Base-by-base conservation (phyloP, 1,139 yeast genomes). In the Yamadazyma conglobata region DNA sequence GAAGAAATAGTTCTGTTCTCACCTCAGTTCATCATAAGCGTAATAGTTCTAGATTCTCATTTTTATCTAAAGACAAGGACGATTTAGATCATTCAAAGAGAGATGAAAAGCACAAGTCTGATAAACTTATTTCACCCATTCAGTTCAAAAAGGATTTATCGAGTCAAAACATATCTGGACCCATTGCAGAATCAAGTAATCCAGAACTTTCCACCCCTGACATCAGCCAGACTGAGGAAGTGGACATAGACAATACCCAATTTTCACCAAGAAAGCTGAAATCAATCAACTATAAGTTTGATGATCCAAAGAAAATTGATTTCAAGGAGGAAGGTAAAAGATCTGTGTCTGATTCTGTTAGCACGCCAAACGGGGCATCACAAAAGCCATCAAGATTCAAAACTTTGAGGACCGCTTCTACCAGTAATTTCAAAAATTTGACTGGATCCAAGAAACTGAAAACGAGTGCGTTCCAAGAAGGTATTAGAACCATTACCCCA, bases 381-480 rank as follows among this genome's bases (percentile, higher is more conserved):
- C 39, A 39, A 11, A 34, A 34, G 9, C 47, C 56, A 5, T 53
- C 64, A 3, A 48, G 70, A 30, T 54, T 68, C 32, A 66, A 66
- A 46, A 61, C 61, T 19, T 58, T 68, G 34, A 56, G 70, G 31
- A 61, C 72, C 2, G 60, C 69, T 1, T 63, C 71, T 1, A 64
- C 73, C 4, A 70, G 62, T 32, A 69, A 67, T 37, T 66, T 69
- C 52, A 58, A 62, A 33, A 64, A 46, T 34, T 53, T 67, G 25
- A 64, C 73, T 1, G 56, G 60, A 8, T 64, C 66, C 34, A 66
- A 64, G 44, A 70, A 74, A 57, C 59, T 79, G 82, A 71, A 77
- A 40, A 89, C 97, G 0, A 81, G 95, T 1, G 98, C 97, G 0
- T 91, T 91, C 58, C 79, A 80, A 48, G 98, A 91, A 60, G 98